Evolutionary conservation across 352 stramenopile species (phyloP), one percentile per base, ranked within the genome.

Genomic region (Globisporangium apiculatum): DNA sequence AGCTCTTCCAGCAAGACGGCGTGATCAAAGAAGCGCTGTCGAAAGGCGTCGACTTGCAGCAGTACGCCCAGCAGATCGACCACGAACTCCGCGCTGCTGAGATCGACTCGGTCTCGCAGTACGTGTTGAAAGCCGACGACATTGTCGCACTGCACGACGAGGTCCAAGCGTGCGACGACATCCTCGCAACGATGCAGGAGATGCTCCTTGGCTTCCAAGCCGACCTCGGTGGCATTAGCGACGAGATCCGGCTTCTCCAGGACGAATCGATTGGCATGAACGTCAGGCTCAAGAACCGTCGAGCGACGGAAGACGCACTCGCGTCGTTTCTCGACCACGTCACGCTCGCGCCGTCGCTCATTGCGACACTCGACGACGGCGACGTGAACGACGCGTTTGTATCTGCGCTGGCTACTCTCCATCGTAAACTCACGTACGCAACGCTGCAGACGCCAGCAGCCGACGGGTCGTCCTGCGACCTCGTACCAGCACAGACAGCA

Each of bases 151-250:
- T 98, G 49, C 89, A 97, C 60, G 79, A 94, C 53, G 86, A 99
- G 64, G 91, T 99, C 48, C 88, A 98, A 63, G 83, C 91, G 53
- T 99, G 96, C 73, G 97, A 99, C 75, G 89, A 93, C 65, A 94
- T 99, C 58, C 81, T 99, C 48, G 91, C 87, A 17, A 86, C 90
- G 48, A 96, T 99, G 86, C 95, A 99, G 68, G 95, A 98, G 78
- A 97, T 99, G 90, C 70, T 99, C 43, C 71, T 98, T 24, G 96
- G 96, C 7, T 99, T 99, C 73, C 96, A 99, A 76, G 95, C 95
- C 4, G 96, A 99, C 74, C 73, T 99, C 7, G 96, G 96, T 31
- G 95, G 95, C 47, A 97, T 99, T 62, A 98, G 87, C 64, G 91
- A 97, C 53, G 97, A 99, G 71, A 99, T 99, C 69, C 89, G 91